A percentile compares a stretch with the other conserved stretches of the same genome.
Conservation (phyloP, 179 eudicot species). For the Gypsophila paniculata region DNA sequence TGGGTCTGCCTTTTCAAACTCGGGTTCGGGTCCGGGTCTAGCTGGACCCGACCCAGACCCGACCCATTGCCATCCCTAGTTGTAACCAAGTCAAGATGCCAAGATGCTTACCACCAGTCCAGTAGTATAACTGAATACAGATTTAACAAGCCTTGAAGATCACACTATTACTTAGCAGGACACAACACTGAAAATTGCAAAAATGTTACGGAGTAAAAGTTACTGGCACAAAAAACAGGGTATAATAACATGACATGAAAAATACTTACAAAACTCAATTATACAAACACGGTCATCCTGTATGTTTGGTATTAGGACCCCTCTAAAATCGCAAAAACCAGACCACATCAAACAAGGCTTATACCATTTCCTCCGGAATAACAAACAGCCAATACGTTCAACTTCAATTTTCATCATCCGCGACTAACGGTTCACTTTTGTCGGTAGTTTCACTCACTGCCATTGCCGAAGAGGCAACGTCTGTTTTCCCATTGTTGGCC, state of each 20-base stretch:
- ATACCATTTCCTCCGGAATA: neutral
- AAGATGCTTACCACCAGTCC: too few relatives aligned
- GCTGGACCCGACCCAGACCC: too few relatives aligned
- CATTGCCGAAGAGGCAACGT: constrained; percentile 10
- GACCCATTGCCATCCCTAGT: too few relatives aligned
- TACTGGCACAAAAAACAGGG: neutral
- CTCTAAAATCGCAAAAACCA: constrained; percentile 10
- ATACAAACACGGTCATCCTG: constrained; percentile 16
- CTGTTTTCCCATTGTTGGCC: constrained; percentile 5
- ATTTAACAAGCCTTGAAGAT: neutral
- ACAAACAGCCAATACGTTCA: constrained; percentile 9
- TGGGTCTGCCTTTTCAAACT: too few relatives aligned
- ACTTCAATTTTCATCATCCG: constrained; percentile 24
- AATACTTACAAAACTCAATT: constrained; percentile 16
- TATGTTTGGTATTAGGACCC: neutral
- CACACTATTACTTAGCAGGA: neutral
- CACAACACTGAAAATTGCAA: neutral
- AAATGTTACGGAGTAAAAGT: constrained; percentile 13
- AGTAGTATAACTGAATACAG: neutral
- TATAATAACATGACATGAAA: neutral
- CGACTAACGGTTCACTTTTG: constrained; percentile 21
- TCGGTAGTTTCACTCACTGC: constrained; percentile 15
- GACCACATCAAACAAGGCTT: too few relatives aligned
- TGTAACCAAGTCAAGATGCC: too few relatives aligned
- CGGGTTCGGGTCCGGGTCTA: too few relatives aligned